Percentiles rank a stretch among this genome's conserved stretches.
Conservation (phyloP, 1,139 yeast genomes). For the Debaryomycetaceae sp. region DNA sequence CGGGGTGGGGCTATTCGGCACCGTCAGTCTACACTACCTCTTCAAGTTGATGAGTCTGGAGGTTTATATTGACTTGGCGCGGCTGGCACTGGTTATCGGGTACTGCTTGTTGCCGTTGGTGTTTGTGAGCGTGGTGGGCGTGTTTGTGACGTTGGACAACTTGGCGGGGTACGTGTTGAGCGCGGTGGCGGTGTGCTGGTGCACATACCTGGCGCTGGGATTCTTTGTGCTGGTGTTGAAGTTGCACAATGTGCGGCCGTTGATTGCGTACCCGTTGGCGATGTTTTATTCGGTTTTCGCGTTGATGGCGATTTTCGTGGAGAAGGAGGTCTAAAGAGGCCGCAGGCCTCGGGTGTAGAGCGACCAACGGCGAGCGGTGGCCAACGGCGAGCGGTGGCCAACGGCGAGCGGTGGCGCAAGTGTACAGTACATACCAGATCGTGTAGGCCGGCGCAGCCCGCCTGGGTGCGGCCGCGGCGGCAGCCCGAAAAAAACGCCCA, state of each 20-base stretch:
- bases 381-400: neutral
- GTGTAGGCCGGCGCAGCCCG: no score
- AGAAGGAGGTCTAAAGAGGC: conserved; percentile 23
- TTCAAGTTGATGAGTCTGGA: conserved; percentile 79
- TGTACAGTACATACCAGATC: no score
- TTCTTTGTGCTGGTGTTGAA: conserved; percentile 84
- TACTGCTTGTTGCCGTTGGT: conserved; percentile 91
- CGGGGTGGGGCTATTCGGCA: conserved; percentile 93
- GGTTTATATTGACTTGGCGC: conserved; percentile 56
- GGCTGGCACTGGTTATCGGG: conserved; percentile 90
- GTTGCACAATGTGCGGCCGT: conserved; percentile 78
- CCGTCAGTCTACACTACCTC: conserved; percentile 74
- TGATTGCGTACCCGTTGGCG: conserved; percentile 90
- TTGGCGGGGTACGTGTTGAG: conserved; percentile 69
- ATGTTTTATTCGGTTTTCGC: conserved; percentile 94
- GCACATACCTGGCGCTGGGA: conserved; percentile 91
- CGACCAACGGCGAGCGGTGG: neutral
- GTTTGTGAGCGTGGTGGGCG: conserved; percentile 69
- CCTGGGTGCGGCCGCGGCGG: no score
- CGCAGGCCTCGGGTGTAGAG: neutral
- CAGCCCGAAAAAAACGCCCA: no score
- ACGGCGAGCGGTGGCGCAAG: neutral
- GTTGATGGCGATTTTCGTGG: conserved; percentile 89
- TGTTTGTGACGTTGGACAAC: conserved; percentile 67
- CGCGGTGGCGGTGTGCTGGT: conserved; percentile 78